Evolutionary conservation across 2,329 filamentous ascomycete genomes (phyloP).

Genomic region (Pseudogymnoascus sp.): DNA sequence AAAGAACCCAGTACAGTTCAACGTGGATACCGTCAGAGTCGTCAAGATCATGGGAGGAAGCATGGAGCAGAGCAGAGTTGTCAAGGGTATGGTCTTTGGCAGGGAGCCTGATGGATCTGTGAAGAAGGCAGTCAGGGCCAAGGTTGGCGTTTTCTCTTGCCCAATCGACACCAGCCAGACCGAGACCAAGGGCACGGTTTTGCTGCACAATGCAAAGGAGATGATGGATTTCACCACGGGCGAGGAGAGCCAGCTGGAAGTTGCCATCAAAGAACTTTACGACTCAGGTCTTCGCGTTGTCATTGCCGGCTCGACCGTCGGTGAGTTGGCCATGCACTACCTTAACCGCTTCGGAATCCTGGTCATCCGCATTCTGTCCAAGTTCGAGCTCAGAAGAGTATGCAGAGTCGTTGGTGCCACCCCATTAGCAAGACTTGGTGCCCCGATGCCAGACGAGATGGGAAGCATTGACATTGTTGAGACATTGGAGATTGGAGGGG

Average conservation of each 20-base stretch:
- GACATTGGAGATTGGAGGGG: conserved; percentile 94
- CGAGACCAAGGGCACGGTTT: conserved; percentile 96
- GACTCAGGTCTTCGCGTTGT: conserved; percentile 90
- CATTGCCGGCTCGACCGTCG: conserved; percentile 85
- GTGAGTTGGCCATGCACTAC: conserved; percentile 94
- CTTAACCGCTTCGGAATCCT: conserved; percentile 96
- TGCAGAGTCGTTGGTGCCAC: conserved; percentile 96
- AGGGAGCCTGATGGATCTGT: conserved; percentile 86
- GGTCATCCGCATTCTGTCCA: conserved; percentile 93
- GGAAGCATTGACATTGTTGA: conserved; percentile 90
- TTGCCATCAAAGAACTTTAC: conserved; percentile 87
- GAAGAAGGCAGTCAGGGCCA: conserved; percentile 87
- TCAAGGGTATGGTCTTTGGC: conserved; percentile 97
- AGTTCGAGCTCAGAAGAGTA: conserved; percentile 90
- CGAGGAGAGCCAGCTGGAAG: conserved; percentile 86
- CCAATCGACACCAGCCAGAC: conserved; percentile 93
- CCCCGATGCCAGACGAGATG: conserved; percentile 99
- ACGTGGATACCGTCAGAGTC: conserved; percentile 96
- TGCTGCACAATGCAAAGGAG: conserved; percentile 94
- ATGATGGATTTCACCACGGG: conserved; percentile 98
- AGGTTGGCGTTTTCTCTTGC: conserved; percentile 95
- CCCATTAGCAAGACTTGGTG: conserved; percentile 87
- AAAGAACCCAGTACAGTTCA: conserved; percentile 94
- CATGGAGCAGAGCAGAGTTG: conserved; percentile 85
- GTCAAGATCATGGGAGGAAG: conserved; percentile 99